Evolutionary conservation across 352 stramenopile genomes (phyloP), one percentile per base, ranked within the genome.

Genomic region (Plasmopara muralis): DNA sequence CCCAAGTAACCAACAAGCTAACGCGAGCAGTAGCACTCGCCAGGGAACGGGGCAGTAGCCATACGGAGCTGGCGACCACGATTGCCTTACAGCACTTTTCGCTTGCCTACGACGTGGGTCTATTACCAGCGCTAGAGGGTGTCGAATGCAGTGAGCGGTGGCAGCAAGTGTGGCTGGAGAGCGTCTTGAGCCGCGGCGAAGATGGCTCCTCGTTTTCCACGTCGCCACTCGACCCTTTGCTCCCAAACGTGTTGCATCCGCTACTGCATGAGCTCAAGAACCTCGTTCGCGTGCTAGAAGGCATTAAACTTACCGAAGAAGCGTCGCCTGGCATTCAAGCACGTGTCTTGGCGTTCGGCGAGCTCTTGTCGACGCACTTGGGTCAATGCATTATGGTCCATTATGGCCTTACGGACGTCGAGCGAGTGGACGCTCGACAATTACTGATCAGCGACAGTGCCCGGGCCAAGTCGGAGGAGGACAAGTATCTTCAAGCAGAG

Each of bases 1-100:
- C 80, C 31, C 83, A 95, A 50, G 74, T 93, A 31, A 95, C 83
- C 58, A 94, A 95, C 66, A 83, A 88, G 50, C 77, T 95, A 47
- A 87, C 75, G 45, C 55, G 57, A 5, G 77, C 81, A 16, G 67
- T 89, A 45, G 65, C 48, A 15, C 58, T 75, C 34, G 78, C 80
- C 30, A 70, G 53, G 30, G 50, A 66, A 41, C 43, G 53, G 12
- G 50, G 55, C 46, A 57, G 61, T 14, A 73, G 57, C 50, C 78
- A 91, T 64, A 20, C 54, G 13, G 54, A 77, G 44, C 42, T 82
- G 30, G 58, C 80, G 15, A 62, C 58, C 9, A 70, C 65, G 41
- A 83, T 91, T 35, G 64, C 74, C 20, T 40, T 78, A 42, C 78
- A 91, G 65, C 81, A 91, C 60, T 89, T 89, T 28, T 51, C 68